Percentiles rank a stretch among this genome's conserved stretches.
These are phyloP conservation scores for Rhizopus stolonifer DNA, from an alignment of 371 early-diverging fungal genomes.

Conservation along the genomic window DNA sequence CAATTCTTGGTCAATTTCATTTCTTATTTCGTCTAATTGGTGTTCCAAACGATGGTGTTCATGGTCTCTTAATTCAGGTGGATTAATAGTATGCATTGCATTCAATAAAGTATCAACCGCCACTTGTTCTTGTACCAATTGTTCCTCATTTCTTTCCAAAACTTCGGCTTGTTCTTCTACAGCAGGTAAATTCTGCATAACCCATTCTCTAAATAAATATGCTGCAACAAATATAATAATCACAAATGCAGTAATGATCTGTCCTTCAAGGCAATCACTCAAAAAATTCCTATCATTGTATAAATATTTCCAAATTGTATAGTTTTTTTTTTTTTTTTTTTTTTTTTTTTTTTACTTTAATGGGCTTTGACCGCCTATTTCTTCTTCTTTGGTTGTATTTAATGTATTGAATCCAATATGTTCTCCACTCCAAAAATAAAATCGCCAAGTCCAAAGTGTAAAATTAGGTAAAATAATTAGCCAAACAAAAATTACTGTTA, in stretches of 20 bases:
- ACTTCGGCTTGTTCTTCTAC: constrained; percentile 4
- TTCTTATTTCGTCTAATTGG: constrained; percentile 4
- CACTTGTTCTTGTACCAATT: constrained; percentile 18
- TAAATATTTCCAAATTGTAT: too few relatives aligned
- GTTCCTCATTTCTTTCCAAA: background rate
- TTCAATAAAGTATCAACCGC: constrained; percentile 27
- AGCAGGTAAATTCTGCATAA: constrained; percentile 65
- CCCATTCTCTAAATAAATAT: constrained; percentile 81
- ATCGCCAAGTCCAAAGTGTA: constrained; percentile 77
- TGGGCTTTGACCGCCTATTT: background rate
- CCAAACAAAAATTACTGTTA: constrained; percentile 72
- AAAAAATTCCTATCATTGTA: constrained; percentile 63
- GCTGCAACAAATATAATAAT: constrained; percentile 72
- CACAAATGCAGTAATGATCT: constrained; percentile 69
- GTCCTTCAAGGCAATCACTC: constrained; percentile 83
- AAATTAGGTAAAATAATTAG: constrained; percentile 75
- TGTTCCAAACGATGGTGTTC: constrained; percentile 5
- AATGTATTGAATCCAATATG: constrained; percentile 21
- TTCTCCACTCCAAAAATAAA: constrained; percentile 75
- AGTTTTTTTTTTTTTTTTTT: background rate
- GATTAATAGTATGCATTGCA: constrained; percentile 24
- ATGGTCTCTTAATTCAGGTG: constrained; percentile 4
- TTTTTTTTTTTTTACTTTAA: background rate
- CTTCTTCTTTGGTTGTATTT: background rate
- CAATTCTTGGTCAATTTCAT: background rate